Evolutionary conservation across 2,329 filamentous ascomycete genomes (phyloP), one percentile per base, ranked within the genome.

Genomic region (Laburnicola sp.): DNA sequence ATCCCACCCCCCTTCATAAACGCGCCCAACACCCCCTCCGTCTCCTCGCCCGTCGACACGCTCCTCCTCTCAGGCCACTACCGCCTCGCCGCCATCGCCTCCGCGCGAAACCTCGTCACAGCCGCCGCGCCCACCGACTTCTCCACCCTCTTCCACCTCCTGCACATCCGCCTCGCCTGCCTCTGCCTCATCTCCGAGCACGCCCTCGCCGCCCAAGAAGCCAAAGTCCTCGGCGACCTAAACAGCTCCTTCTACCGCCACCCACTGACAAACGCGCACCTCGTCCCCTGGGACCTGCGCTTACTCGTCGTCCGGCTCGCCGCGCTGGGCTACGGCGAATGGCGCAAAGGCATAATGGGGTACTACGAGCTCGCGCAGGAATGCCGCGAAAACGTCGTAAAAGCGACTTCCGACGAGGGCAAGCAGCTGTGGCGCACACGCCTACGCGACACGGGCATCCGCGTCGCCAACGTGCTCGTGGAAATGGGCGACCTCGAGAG

Each of bases 401-500:
- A 50, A 26, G 64, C 71, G 60, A 8, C 64, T 4, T 28, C 78
- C 34, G 79, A 82, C 7, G 78, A 81, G 44, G 78, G 84, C 0
- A 82, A 83, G 22, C 76, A 79, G 11, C 61, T 87, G 4, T 97
- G 93, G 93, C 85, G 83, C 58, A 74, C 75, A 0, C 76, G 93
- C 25, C 78, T 97, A 0, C 76, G 80, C 1, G 91, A 97, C 56
- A 78, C 97, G 2, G 92, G 91, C 0, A 78, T 86, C 25, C 72
- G 82, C 44, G 81, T 81, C 4, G 81, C 82, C 16, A 84, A 83
- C 64, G 86, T 87, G 0, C 74, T 94, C 26, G 80, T 93, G 4
- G 89, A 94, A 71, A 95, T 97, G 86, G 90, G 91, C 6, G 93
- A 97, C 67, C 70, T 95, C 0, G 84, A 88, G 2, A 90, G 89